phyloP scores from a whole-genome alignment of 2,329 filamentous ascomycete genomes.

The Fusarium clavum region DNA sequence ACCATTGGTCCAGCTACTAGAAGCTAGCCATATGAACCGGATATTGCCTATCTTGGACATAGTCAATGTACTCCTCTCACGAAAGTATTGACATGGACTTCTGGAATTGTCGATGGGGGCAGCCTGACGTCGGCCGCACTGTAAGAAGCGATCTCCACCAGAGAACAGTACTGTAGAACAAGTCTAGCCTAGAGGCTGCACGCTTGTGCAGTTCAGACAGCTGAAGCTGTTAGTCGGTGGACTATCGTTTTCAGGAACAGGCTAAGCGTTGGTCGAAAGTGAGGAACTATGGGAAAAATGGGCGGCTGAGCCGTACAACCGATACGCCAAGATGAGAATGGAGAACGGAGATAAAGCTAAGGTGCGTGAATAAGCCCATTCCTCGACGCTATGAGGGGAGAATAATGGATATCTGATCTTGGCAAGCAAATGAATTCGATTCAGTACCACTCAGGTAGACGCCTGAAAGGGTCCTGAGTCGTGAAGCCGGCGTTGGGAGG shows the following conservation, averaged over 20 bases:
- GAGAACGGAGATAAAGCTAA: constrained; percentile 9
- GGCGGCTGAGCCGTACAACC: constrained; percentile 27
- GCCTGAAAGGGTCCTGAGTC: constrained; percentile 4
- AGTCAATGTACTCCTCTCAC: constrained; percentile 9
- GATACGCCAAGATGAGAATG: constrained; percentile 25
- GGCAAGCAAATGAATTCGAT: constrained; percentile 8
- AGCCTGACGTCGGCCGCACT: constrained; percentile 6
- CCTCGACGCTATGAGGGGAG: background rate
- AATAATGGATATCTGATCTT: constrained; percentile 27
- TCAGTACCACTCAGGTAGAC: background rate
- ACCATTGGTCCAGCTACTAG: constrained; percentile 14
- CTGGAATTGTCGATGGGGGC: constrained; percentile 9
- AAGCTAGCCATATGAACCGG: constrained; percentile 36
- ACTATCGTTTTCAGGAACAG: constrained; percentile 49
- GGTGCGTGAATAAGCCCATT: constrained; percentile 15
- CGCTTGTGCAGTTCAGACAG: constrained; percentile 14
- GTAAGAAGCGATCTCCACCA: constrained; percentile 37
- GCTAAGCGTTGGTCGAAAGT: constrained; percentile 41
- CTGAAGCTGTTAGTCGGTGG: constrained; percentile 6
- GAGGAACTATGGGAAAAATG: constrained; percentile 27
- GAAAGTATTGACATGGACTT: constrained; percentile 10
- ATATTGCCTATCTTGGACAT: constrained; percentile 40
- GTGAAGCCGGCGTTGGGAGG: background rate
- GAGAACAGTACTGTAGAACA: constrained; percentile 9
- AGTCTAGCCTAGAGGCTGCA: constrained; percentile 10